A percentile compares a stretch with the other conserved stretches of the same genome.
phyloP scores from a whole-genome alignment of 1,284 basidiomycete genomes.

The Naganishia cerealis region DNA sequence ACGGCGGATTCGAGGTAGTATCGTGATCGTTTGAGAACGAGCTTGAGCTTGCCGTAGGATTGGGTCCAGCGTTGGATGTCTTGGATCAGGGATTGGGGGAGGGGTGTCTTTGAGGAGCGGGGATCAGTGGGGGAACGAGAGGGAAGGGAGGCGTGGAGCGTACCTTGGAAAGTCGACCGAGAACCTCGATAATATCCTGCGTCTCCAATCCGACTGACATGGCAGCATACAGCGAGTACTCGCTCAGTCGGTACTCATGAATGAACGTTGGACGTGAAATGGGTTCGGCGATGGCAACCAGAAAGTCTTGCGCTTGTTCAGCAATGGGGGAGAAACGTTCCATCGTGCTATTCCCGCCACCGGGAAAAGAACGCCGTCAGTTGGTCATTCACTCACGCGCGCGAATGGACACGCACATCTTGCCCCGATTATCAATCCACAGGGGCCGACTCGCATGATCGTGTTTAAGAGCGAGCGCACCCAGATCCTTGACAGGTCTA shows the following conservation, averaged over 20 bases:
- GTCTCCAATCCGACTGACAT: slow-evolving; percentile 98
- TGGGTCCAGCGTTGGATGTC: slow-evolving; percentile 88
- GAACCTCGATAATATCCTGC: slow-evolving; percentile 94
- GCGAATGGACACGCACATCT: slow-evolving; percentile 59
- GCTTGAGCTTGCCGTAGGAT: slow-evolving; percentile 94
- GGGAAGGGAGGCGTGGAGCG: slow-evolving; percentile 35
- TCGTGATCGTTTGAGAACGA: slow-evolving; percentile 93
- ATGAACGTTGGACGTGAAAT: slow-evolving; percentile 98
- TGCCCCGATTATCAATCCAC: slow-evolving; percentile 91
- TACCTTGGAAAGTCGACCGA: slow-evolving; percentile 83
- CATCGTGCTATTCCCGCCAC: slow-evolving; percentile 62
- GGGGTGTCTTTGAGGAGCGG: slow-evolving; percentile 67
- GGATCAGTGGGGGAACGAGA: background rate
- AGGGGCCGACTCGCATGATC: slow-evolving; percentile 87
- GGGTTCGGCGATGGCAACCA: slow-evolving; percentile 96
- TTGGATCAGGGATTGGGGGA: slow-evolving; percentile 75
- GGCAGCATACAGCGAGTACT: slow-evolving; percentile 95
- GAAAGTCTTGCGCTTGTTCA: slow-evolving; percentile 96
- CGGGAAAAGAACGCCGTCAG: background rate
- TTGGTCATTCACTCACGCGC: background rate
- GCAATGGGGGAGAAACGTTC: slow-evolving; percentile 96
- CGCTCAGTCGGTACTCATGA: slow-evolving; percentile 98
- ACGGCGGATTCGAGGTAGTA: slow-evolving; percentile 92
- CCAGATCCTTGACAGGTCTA: slow-evolving; percentile 65
- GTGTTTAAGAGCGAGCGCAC: slow-evolving; percentile 76